Percentiles rank a stretch among this genome's conserved stretches.
These are phyloP conservation scores for Microthyrium microscopicum DNA, from an alignment of 2,329 filamentous ascomycete species.

Conservation along the genomic window DNA sequence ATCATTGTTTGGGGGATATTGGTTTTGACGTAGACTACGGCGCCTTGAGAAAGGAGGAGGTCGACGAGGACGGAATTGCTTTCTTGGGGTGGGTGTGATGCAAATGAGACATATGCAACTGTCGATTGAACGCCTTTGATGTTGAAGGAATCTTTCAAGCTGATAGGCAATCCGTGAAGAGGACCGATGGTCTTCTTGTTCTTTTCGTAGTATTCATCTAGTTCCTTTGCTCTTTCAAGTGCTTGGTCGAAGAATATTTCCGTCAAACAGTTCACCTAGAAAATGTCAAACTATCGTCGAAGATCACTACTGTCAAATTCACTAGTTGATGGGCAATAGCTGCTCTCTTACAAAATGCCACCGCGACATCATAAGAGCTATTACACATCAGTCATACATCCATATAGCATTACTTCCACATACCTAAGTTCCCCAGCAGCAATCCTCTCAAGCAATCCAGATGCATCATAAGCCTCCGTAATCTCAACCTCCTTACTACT, in stretches of 20 bases:
- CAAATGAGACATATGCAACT: slow-evolving; percentile 37
- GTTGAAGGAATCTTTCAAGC: slow-evolving; percentile 41
- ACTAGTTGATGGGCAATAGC: slow-evolving; percentile 42
- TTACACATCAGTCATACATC: neutral
- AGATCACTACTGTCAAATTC: neutral
- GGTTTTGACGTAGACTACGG: slow-evolving; percentile 36
- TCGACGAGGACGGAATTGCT: slow-evolving; percentile 20
- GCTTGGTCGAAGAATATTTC: slow-evolving; percentile 28
- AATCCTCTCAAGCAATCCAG: slow-evolving; percentile 16
- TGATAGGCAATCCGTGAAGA: slow-evolving; percentile 37
- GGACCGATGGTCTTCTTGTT: slow-evolving; percentile 30
- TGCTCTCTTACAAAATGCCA: slow-evolving; percentile 37
- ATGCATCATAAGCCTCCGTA: slow-evolving; percentile 21
- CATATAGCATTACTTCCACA: neutral
- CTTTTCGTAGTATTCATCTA: slow-evolving; percentile 21
- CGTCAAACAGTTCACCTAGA: slow-evolving; percentile 20
- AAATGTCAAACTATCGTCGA: slow-evolving; percentile 1
- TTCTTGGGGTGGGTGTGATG: slow-evolving; percentile 15
- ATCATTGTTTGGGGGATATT: slow-evolving; percentile 34
- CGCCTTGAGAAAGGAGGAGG: slow-evolving; percentile 24
- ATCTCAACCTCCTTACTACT: slow-evolving; percentile 17
- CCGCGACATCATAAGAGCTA: slow-evolving; percentile 25
- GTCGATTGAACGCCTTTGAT: slow-evolving; percentile 41
- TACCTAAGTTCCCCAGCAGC: slow-evolving; percentile 12
- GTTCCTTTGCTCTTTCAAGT: slow-evolving; percentile 19